These are phyloP conservation scores for Solanum hybrid DNA, from an alignment of 305 asterid species.

Conservation along the genomic window DNA sequence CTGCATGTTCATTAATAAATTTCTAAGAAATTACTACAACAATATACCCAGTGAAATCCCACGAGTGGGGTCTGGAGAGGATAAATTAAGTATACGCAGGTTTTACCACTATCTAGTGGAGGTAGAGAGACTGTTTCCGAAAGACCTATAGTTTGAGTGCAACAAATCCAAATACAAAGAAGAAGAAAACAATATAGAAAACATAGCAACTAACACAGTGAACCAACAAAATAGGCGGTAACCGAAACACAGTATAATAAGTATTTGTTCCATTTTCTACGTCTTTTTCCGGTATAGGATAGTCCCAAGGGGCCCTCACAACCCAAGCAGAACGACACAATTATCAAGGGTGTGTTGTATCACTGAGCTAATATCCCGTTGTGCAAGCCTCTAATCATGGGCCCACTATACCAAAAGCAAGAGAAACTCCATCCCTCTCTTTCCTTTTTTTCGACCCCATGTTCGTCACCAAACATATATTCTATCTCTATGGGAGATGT, in stretches of 20 bases:
- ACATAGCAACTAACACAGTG: neutral
- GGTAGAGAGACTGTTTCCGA: neutral
- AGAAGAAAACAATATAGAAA: neutral
- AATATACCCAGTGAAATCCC: neutral
- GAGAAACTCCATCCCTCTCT: neutral
- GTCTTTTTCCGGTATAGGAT: neutral
- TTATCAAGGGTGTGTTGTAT: neutral
- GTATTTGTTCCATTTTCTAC: neutral
- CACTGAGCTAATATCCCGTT: neutral
- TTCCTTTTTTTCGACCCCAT: neutral
- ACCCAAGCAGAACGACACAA: neutral
- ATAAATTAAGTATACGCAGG: neutral
- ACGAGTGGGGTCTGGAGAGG: neutral
- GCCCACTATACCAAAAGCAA: neutral
- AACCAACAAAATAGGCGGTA: neutral
- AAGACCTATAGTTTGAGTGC: neutral
- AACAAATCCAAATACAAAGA: neutral
- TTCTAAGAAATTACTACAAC: neutral
- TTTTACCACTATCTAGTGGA: neutral
- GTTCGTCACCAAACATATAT: neutral
- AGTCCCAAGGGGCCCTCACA: neutral
- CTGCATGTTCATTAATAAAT: conserved; percentile 25
- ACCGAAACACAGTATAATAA: too few species aligned
- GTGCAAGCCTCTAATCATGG: neutral
- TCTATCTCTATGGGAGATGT: neutral